Evolutionary conservation across 768 basidiomycete genomes (phyloP).

Genomic region (Boletus bicolor): DNA sequence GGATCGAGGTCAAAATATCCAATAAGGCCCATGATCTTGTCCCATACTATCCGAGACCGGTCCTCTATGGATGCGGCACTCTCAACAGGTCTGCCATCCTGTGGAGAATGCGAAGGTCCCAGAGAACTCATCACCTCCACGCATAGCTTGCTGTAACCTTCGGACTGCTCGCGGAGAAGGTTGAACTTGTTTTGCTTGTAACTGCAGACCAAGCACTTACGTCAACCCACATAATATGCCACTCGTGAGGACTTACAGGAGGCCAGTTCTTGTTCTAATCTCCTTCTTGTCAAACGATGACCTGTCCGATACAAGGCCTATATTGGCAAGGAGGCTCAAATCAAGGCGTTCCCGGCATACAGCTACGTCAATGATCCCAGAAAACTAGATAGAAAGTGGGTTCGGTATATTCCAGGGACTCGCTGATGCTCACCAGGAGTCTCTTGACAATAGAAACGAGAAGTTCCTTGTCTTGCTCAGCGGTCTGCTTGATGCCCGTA

Average conservation of each 20-base stretch:
- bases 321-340: conserved; percentile 53
- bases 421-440: conserved; percentile 46
- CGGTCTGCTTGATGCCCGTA: conserved; percentile 47
- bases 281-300: conserved; percentile 70
- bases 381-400: conserved; percentile 40
- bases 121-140: conserved; percentile 77
- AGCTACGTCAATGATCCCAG: conserved; percentile 53
- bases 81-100: conserved; percentile 66
- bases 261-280: conserved; percentile 71
- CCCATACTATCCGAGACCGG: conserved; percentile 71
- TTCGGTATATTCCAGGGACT: neutral
- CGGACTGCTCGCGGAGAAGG: conserved; percentile 92
- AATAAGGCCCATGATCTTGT: conserved; percentile 82
- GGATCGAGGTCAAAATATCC: conserved; percentile 98
- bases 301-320: conserved; percentile 70
- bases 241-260: conserved; percentile 58
- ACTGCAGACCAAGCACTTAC: conserved; percentile 39
- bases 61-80: conserved; percentile 53
- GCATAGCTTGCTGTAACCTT: conserved; percentile 92
- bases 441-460: conserved; percentile 56
- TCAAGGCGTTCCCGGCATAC: conserved; percentile 78
- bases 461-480: conserved; percentile 62
- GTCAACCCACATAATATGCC: neutral
- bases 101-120: conserved; percentile 68
- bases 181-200: conserved; percentile 99